Base-by-base conservation (phyloP, 176 grass and related monocot genomes). In the Eremochloa ophiuroides region DNA sequence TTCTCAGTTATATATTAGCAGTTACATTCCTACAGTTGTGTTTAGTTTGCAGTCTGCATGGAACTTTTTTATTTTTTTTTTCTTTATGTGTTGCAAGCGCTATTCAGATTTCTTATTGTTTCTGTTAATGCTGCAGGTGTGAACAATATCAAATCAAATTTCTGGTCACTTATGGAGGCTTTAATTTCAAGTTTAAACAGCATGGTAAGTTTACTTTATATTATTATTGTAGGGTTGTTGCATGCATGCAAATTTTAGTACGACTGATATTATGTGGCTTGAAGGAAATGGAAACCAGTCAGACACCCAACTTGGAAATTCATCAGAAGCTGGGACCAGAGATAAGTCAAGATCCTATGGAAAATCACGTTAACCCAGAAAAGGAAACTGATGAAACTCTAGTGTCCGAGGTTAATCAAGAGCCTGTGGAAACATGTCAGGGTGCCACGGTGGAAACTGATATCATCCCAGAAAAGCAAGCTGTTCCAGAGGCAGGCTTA, bases 251-350 rank as follows among this genome's bases (percentile, higher is more conserved):
- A 51, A 77, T 56, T 78, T 73, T 18, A 59, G 9, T 50, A 74
- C 7, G 10, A 26, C 46, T 29, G 42, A 84, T 50, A 26, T 15
- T 20, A 18, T 74, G 62, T 60, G 34, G 2, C 67, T 28, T 74
- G 33, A 37, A 88, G 60, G 78, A 82, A 44, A 81, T 89, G 77
- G 78, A 82, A 77, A 28, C 22, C 1, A 38, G 22, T 47, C 64
- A 88, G 75, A 33, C 0, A 5, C 8, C 37, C 67, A 62, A 58
- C 66, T 40, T 11, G 1, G 48, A 4, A 39, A 15, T n/a, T 60
- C 61, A 88, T 59, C 61, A 61, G 48, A 83, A 77, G 55, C 29
- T 35, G 71, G 79, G 20, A 87, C 40, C 42, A 22, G 81, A 74
- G 30, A 60, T 28, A 5, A 39, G 29, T 70, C 78, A 81, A 42